Base-by-base conservation (phyloP, 306 rosid species). In the Calophaca sinica region DNA sequence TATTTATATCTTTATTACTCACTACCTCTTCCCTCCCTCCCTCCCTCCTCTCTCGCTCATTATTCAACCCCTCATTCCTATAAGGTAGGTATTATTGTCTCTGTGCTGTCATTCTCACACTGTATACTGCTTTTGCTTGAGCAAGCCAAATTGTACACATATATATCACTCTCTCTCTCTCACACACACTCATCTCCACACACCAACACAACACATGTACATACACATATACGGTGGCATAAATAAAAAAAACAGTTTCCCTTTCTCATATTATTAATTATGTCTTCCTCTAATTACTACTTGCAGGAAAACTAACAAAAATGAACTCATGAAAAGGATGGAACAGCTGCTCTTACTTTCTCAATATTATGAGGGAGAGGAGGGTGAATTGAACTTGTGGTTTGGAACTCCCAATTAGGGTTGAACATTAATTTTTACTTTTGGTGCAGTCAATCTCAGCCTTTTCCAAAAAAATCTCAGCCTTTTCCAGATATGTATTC, bases 71-170 rank as follows among this genome's bases (percentile, higher is more conserved):
- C 84, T 83, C 66, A 36, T 80, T 73, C 70, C 66, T 53, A 46
- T 38, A 69, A 80, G 75, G 81, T 74, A 80, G 75, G 81, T 74
- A 52, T 74, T 84, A 73, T 81, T 73, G 31, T 74, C 81, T 73
- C 82, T 83, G 85, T 86, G 84, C 85, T 88, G 90, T 88, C 92
- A 78, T 84, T 86, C 90, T 89, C 89, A 86, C 70, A 36, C 79
- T 69, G 75, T 75, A 3, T 14, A 63, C 76, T 73, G 50, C 84
- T 87, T 77, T 41, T 13, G 11, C 48, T 20, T 20, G 26, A 20
- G 26, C 26, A 35, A 35, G 6, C 66, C 66, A 60, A 60, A 28
- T 57, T 1, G 32, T 36, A 20, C 7, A 62, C 29, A 54, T 62
- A 39, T 14, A 62, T 38, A 62, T 29, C 67, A 62, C 7, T 54